Evolutionary conservation across 2,329 filamentous ascomycete genomes (phyloP).

Genomic region (Emergomyces africanus): DNA sequence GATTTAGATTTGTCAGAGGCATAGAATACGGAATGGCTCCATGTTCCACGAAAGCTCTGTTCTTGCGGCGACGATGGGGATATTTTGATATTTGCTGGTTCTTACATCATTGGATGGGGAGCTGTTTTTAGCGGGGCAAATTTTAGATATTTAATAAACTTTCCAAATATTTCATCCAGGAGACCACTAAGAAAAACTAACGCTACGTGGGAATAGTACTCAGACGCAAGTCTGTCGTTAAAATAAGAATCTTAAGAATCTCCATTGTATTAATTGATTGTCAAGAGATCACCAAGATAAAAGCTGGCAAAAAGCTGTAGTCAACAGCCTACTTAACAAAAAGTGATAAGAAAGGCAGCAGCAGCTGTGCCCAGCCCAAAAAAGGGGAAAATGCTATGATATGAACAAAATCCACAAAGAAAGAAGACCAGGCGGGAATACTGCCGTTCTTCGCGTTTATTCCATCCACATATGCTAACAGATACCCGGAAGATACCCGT

Average conservation of each 20-base stretch:
- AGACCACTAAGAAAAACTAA: background rate
- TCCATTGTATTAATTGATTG: background rate
- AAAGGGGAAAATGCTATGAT: constrained; percentile 1
- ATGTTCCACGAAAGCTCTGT: background rate
- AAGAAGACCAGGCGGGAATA: constrained; percentile 38
- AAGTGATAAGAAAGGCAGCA: background rate
- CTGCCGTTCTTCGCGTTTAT: constrained; percentile 43
- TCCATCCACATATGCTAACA: constrained; percentile 32
- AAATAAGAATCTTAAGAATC: constrained; percentile 2
- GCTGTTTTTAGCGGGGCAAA: background rate
- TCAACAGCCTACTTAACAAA: background rate
- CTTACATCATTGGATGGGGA: background rate
- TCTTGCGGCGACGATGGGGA: background rate
- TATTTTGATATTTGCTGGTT: background rate
- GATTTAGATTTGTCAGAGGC: background rate
- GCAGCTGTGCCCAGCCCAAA: background rate
- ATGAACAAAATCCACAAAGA: constrained; percentile 11
- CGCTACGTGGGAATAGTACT: background rate
- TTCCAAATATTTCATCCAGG: background rate
- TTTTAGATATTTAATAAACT: background rate
- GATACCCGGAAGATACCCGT: constrained; percentile 20
- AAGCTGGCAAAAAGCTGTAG: background rate
- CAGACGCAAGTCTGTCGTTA: background rate
- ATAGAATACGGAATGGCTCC: background rate
- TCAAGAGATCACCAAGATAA: background rate